A percentile compares a stretch with the other conserved stretches of the same genome.
Conservation (phyloP, 2,329 filamentous ascomycete genomes). For the Pseudonectria buxi region DNA sequence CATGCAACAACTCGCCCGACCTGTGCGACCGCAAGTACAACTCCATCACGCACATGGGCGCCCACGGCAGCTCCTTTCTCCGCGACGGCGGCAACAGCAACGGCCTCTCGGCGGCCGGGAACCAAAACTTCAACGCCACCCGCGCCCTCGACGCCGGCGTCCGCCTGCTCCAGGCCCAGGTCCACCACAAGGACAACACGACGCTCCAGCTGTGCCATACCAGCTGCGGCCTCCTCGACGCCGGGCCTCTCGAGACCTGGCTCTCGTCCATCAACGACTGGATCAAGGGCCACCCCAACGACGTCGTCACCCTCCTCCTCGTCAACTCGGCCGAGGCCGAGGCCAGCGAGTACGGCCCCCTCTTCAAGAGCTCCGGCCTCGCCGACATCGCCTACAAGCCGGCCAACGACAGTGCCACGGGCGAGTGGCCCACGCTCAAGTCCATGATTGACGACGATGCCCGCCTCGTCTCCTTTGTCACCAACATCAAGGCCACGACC, state of each 20-base stretch:
- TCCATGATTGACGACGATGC: slow-evolving; percentile 57
- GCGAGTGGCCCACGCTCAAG: slow-evolving; percentile 65
- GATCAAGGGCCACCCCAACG: slow-evolving; percentile 63
- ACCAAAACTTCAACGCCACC: slow-evolving; percentile 69
- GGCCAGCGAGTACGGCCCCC: slow-evolving; percentile 46
- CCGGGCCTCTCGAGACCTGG: slow-evolving; percentile 59
- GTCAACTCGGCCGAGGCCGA: slow-evolving; percentile 61
- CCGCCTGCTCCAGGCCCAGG: slow-evolving; percentile 63
- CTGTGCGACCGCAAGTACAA: slow-evolving; percentile 67
- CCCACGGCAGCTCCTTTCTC: slow-evolving; percentile 68
- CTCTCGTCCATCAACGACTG: slow-evolving; percentile 57
- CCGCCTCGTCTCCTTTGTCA: slow-evolving; percentile 63
- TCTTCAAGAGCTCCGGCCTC: slow-evolving; percentile 54
- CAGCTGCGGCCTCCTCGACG: slow-evolving; percentile 60
- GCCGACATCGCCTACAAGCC: slow-evolving; percentile 55
- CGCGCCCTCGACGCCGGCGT: slow-evolving; percentile 64
- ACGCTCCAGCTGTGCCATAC: slow-evolving; percentile 65
- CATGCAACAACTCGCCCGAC: slow-evolving; percentile 75
- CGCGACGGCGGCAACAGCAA: slow-evolving; percentile 57
- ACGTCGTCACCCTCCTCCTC: slow-evolving; percentile 68
- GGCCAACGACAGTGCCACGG: slow-evolving; percentile 32
- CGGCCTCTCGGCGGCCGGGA: slow-evolving; percentile 56
- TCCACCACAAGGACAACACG: slow-evolving; percentile 58
- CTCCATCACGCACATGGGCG: slow-evolving; percentile 71
- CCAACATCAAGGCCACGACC: slow-evolving; percentile 39